A percentile compares a stretch with the other conserved stretches of the same genome.
phyloP scores from a whole-genome alignment of 2,329 filamentous ascomycete species.

The Thermomyces lanuginosus region DNA sequence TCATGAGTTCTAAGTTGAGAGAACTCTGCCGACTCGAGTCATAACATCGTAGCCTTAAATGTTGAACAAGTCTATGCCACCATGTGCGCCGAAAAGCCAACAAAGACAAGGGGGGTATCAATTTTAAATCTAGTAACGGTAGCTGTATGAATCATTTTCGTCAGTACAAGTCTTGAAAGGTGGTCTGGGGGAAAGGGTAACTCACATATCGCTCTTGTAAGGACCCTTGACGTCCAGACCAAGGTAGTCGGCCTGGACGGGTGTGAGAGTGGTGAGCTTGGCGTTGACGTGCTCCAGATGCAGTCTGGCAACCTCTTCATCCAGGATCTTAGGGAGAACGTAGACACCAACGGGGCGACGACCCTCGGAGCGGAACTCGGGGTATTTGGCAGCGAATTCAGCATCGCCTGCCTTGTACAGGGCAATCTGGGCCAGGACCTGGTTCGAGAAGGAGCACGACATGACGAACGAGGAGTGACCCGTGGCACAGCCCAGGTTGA shows the following conservation, averaged over 20 bases:
- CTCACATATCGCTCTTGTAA: slow-evolving; percentile 86
- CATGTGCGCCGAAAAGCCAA: slow-evolving; percentile 18
- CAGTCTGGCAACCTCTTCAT: slow-evolving; percentile 93
- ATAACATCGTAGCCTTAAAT: slow-evolving; percentile 46
- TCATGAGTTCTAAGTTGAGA: slow-evolving; percentile 32
- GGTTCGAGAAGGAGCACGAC: slow-evolving; percentile 99
- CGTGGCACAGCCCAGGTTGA: slow-evolving; percentile 98
- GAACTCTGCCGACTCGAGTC: slow-evolving; percentile 33
- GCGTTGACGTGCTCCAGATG: slow-evolving; percentile 88
- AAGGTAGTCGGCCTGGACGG: slow-evolving; percentile 88
- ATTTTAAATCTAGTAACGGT: slow-evolving; percentile 47
- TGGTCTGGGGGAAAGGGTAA: no score
- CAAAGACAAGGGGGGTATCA: slow-evolving; percentile 9
- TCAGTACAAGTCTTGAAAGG: no score
- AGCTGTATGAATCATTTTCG: slow-evolving; percentile 27
- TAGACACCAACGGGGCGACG: slow-evolving; percentile 88
- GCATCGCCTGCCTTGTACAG: slow-evolving; percentile 85
- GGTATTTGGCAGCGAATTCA: slow-evolving; percentile 81
- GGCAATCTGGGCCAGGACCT: slow-evolving; percentile 98
- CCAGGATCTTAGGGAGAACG: slow-evolving; percentile 94
- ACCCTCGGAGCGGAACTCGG: slow-evolving; percentile 84
- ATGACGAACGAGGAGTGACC: slow-evolving; percentile 99
- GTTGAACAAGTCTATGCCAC: slow-evolving; percentile 34
- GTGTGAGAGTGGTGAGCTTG: slow-evolving; percentile 73
- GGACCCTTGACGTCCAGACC: slow-evolving; percentile 72